These are phyloP conservation scores for Nepenthes mirabilis DNA, from an alignment of 148 eudicot species.

Conservation along the genomic window DNA sequence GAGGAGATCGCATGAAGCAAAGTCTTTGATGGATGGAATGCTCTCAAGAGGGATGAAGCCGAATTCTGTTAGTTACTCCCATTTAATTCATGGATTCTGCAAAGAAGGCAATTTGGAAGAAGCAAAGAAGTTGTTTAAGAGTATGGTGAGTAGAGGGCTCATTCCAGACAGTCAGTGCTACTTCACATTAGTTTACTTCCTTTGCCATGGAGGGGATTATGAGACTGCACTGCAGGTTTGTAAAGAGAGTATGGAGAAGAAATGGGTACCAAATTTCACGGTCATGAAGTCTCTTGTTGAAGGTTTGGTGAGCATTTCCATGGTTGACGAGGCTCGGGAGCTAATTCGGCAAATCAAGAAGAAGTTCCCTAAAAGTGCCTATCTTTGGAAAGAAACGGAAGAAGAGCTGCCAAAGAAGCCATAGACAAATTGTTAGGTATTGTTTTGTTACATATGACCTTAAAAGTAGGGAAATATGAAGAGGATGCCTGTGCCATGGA, in stretches of 20 bases:
- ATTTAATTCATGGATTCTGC: conserved; percentile 21
- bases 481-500: too few relatives aligned
- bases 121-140: conserved; percentile 17
- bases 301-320: conserved; percentile 50
- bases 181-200: conserved; percentile 43
- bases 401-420: too few relatives aligned
- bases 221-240: conserved; percentile 38
- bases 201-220: conserved; percentile 50
- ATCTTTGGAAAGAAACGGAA: too few relatives aligned
- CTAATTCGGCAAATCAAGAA: conserved; percentile 7
- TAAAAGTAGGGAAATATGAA: too few relatives aligned
- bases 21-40: conserved; percentile 17
- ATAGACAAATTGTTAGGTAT: too few relatives aligned
- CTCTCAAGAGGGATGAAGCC: conserved; percentile 12
- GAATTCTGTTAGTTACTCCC: conserved; percentile 14
- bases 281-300: conserved; percentile 68
- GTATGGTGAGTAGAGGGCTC: conserved; percentile 19
- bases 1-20: conserved; percentile 7
- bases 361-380: too few relatives aligned
- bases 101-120: conserved; percentile 15
- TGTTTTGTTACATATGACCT: too few relatives aligned
- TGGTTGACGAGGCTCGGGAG: conserved; percentile 55
- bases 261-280: conserved; percentile 55
- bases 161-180: conserved; percentile 42
- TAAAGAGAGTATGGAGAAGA: conserved; percentile 46